Conservation (phyloP, 352 stramenopile species). For the Globisporangium spinosum region DNA sequence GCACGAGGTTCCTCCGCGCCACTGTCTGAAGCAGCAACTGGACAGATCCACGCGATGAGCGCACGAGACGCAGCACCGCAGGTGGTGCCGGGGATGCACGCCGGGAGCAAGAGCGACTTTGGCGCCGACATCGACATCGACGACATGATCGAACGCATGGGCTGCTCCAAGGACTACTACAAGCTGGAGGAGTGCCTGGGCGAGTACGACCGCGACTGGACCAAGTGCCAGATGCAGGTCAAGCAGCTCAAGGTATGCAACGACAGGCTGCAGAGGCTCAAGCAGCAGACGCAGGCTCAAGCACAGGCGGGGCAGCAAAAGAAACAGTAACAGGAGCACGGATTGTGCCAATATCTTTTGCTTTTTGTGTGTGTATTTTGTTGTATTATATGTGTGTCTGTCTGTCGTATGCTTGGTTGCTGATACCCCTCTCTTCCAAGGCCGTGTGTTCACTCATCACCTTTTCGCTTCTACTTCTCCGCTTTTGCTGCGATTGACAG, state of each 20-base stretch:
- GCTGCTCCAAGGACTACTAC: conserved; percentile 83
- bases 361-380: not conserved
- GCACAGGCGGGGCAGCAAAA: not conserved
- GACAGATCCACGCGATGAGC: not conserved
- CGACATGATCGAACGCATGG: conserved; percentile 84
- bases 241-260: conserved; percentile 81
- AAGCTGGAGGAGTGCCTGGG: conserved; percentile 82
- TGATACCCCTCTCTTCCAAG: not conserved
- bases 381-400: not conserved
- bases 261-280: conserved; percentile 54
- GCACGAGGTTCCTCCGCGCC: not conserved
- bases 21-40: not conserved
- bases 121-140: conserved; percentile 74
- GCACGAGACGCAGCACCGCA: conserved; percentile 17
- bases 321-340: not conserved
- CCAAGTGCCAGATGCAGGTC: conserved; percentile 79
- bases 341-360: not conserved
- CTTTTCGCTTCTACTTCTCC: not conserved
- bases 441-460: not conserved
- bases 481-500: not conserved
- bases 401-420: not conserved
- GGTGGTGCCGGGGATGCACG: conserved; percentile 61
- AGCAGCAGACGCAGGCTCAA: conserved; percentile 9
- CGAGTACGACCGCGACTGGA: conserved; percentile 82
- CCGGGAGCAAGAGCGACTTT: conserved; percentile 81